A percentile compares a stretch with the other conserved stretches of the same genome.
These are phyloP conservation scores for Phytopythium mirpurense DNA, from an alignment of 352 stramenopile species.

Conservation along the genomic window DNA sequence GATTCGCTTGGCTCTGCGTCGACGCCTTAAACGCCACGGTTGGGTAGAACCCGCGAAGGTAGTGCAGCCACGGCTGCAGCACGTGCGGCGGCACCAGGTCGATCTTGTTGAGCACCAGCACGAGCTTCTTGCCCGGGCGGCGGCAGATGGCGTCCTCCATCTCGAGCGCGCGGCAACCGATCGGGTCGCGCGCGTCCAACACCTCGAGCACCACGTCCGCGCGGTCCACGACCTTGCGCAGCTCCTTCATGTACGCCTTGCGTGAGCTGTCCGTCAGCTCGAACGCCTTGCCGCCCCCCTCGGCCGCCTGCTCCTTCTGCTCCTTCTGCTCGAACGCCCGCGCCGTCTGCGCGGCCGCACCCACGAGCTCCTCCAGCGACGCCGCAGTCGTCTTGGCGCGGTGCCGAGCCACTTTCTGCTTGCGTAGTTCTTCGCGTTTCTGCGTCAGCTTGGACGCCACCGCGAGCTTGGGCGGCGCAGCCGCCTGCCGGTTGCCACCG, in stretches of 20 bases:
- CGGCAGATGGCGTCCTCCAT: slow-evolving; percentile 94
- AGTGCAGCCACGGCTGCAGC: slow-evolving; percentile 93
- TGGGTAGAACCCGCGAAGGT: slow-evolving; percentile 91
- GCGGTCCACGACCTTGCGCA: slow-evolving; percentile 96
- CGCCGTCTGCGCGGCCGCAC: slow-evolving; percentile 32
- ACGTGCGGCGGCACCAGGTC: slow-evolving; percentile 97
- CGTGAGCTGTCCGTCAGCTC: slow-evolving; percentile 79
- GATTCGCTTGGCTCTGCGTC: slow-evolving; percentile 83
- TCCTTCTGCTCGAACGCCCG: slow-evolving; percentile 36
- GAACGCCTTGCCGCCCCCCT: slow-evolving; percentile 6
- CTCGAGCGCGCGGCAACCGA: slow-evolving; percentile 89
- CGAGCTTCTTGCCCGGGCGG: slow-evolving; percentile 93
- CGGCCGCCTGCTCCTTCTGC: slow-evolving; percentile 9
- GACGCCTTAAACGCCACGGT: slow-evolving; percentile 97
- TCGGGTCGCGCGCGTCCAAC: slow-evolving; percentile 96
- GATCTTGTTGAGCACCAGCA: slow-evolving; percentile 99
- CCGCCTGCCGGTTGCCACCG: slow-evolving; percentile 12
- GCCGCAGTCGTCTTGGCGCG: slow-evolving; percentile 26
- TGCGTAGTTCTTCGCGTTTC: slow-evolving; percentile 63
- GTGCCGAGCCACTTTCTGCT: slow-evolving; percentile 36
- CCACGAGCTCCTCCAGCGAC: slow-evolving; percentile 53
- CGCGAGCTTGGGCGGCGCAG: slow-evolving; percentile 44
- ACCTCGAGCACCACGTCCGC: slow-evolving; percentile 97
- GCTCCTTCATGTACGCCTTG: slow-evolving; percentile 93
- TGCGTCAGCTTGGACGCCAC: slow-evolving; percentile 40